phyloP scores from a whole-genome alignment of 495 filamentous ascomycete genomes.

The Geopyxis carbonaria region DNA sequence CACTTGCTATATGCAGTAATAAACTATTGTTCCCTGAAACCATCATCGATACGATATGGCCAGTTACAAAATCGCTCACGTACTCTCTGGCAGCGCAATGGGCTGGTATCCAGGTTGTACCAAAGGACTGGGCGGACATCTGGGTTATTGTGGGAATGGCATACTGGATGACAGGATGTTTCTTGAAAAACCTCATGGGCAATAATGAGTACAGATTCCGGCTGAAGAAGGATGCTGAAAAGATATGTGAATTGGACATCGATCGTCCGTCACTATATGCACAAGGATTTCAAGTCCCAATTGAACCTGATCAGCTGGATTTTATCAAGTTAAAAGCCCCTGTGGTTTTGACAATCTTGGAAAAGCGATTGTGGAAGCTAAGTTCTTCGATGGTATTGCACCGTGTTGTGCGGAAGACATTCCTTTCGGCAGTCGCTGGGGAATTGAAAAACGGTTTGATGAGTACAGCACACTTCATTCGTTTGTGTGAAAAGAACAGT shows the following conservation, averaged over 20 bases:
- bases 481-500: constrained; percentile 67
- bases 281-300: constrained; percentile 55
- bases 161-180: constrained; percentile 83
- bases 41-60: constrained; percentile 65
- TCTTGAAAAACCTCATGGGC: constrained; percentile 73
- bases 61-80: constrained; percentile 56
- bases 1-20: constrained; percentile 72
- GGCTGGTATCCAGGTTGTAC: constrained; percentile 75
- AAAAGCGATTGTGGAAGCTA: constrained; percentile 72
- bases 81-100: constrained; percentile 84
- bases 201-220: constrained; percentile 88
- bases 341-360: constrained; percentile 80
- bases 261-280: constrained; percentile 65
- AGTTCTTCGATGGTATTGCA: constrained; percentile 66
- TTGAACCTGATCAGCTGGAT: constrained; percentile 69
- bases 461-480: constrained; percentile 55
- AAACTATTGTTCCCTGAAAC: constrained; percentile 66
- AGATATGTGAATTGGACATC: constrained; percentile 62
- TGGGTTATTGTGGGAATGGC: constrained; percentile 88
- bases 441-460: constrained; percentile 55
- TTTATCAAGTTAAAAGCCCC: constrained; percentile 88
- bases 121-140: constrained; percentile 57
- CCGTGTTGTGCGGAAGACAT: constrained; percentile 65
- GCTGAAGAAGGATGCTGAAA: constrained; percentile 71
- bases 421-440: constrained; percentile 65